These are phyloP conservation scores for Trametes villosa DNA, from an alignment of 768 basidiomycete species.

Conservation along the genomic window DNA sequence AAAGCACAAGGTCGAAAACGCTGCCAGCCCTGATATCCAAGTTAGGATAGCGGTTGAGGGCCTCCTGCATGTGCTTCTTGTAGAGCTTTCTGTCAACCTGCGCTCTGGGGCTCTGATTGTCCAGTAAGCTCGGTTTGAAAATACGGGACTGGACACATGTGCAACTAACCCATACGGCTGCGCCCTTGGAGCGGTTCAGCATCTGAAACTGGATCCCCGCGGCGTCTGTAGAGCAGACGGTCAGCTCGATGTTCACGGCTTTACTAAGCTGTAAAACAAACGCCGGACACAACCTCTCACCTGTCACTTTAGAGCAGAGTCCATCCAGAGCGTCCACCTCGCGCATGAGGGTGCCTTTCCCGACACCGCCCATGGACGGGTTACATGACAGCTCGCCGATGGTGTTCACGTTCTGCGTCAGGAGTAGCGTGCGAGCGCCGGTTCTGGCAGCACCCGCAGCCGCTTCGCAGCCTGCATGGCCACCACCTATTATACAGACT, in stretches of 20 bases:
- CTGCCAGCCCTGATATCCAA: conserved; percentile 73
- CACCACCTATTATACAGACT: conserved; percentile 90
- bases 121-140: not conserved
- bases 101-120: conserved; percentile 78
- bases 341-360: conserved; percentile 89
- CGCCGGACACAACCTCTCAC: conserved; percentile 42
- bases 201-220: conserved; percentile 90
- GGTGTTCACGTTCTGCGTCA: conserved; percentile 82
- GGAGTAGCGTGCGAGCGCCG: conserved; percentile 77
- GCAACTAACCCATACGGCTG: conserved; percentile 87
- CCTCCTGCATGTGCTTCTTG: conserved; percentile 78
- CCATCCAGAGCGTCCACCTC: conserved; percentile 93
- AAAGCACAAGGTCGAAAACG: conserved; percentile 79
- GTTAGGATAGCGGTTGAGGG: conserved; percentile 65
- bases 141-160: no score
- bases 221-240: conserved; percentile 54
- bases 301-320: conserved; percentile 80
- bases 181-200: conserved; percentile 82
- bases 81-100: conserved; percentile 88
- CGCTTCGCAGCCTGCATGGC: conserved; percentile 93
- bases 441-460: conserved; percentile 84
- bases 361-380: conserved; percentile 90
- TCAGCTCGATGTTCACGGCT: not conserved
- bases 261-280: not conserved
- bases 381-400: conserved; percentile 90